Base-by-base conservation (phyloP, 2,329 filamentous ascomycete species). In the Hymenotorrendiella dingleyae region DNA sequence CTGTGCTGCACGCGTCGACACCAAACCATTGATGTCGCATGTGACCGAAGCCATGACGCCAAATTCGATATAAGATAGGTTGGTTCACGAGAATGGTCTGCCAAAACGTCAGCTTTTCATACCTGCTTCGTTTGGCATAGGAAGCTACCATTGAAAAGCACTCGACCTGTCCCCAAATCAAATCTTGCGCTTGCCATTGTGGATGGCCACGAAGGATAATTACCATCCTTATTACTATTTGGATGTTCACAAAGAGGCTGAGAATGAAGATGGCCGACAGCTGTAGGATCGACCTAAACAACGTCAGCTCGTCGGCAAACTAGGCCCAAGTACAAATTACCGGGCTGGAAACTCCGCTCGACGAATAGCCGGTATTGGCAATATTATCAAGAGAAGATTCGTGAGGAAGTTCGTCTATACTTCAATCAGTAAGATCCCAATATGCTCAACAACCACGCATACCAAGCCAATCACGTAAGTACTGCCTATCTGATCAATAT, bases 81-180 rank as follows among this genome's bases (percentile, higher is more conserved):
- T 50, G 48, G 35, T 58, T 58, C 12, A 48, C 54, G 4, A 56
- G 42, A 0, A 53, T 14, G 4, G 53, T 52, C 50, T 54, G 22
- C 14, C 28, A 16, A 22, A 1, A 27, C 19, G 26, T 37, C 2
- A 12, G 33, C 2, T 20, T 12, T 14, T 29, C 12, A n/a, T 14
- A 22, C n/a, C 26, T 5, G 19, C 21, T 1, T 10, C 2, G 6
- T 28, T 8, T 8, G 5, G 22, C n/a, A 8, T 20, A 6, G n/a
- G 2, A 9, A 34, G 39, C 30, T 38, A 54, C 54, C 36, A 47
- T 48, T 12, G 36, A 19, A 22, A 57, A 52, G 23, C 48, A 54
- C 40, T 58, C 53, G 20, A 58, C 49, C 36, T 52, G 46, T 22
- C 35, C 43, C 54, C 52, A 54, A 3, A 54, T 42, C 32, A 50